These are phyloP conservation scores for Malassezia equina DNA, from an alignment of 1,284 basidiomycete species.

Conservation along the genomic window DNA sequence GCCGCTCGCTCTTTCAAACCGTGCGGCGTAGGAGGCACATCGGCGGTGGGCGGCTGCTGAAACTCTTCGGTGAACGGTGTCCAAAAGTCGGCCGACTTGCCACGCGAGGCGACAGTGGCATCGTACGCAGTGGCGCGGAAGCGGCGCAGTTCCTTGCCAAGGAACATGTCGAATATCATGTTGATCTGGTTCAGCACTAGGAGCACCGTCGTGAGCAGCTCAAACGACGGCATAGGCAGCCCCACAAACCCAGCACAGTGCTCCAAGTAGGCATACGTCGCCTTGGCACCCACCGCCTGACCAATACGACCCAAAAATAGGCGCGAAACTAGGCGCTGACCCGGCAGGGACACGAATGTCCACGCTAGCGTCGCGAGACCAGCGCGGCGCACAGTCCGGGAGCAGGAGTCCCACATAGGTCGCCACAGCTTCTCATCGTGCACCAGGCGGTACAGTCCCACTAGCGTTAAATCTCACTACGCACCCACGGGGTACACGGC, in stretches of 20 bases:
- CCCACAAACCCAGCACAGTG: neutral
- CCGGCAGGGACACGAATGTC: slow-evolving; percentile 31
- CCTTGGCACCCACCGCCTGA: slow-evolving; percentile 26
- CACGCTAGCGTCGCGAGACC: neutral
- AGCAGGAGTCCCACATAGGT: slow-evolving; percentile 42
- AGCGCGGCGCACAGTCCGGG: slow-evolving; percentile 27
- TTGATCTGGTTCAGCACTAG: slow-evolving; percentile 40
- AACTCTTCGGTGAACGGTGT: slow-evolving; percentile 43
- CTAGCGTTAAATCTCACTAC: neutral
- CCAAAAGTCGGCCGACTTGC: slow-evolving; percentile 42
- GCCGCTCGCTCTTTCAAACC: neutral
- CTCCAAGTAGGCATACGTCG: slow-evolving; percentile 3
- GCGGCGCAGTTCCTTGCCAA: slow-evolving; percentile 26
- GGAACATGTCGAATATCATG: slow-evolving; percentile 40
- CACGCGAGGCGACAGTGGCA: slow-evolving; percentile 34
- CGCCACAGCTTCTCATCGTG: slow-evolving; percentile 37
- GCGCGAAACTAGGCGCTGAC: slow-evolving; percentile 34
- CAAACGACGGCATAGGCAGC: slow-evolving; percentile 6
- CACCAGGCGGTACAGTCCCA: slow-evolving; percentile 39
- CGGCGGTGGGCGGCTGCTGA: slow-evolving; percentile 24
- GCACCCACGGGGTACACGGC: slow-evolving; percentile 33
- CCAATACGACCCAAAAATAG: slow-evolving; percentile 30
- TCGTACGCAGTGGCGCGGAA: slow-evolving; percentile 35
- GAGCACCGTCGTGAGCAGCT: slow-evolving; percentile 36
- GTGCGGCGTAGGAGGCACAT: neutral